Evolutionary conservation across 345 rosid species (phyloP).

Genomic region (Lepidium sativum): DNA sequence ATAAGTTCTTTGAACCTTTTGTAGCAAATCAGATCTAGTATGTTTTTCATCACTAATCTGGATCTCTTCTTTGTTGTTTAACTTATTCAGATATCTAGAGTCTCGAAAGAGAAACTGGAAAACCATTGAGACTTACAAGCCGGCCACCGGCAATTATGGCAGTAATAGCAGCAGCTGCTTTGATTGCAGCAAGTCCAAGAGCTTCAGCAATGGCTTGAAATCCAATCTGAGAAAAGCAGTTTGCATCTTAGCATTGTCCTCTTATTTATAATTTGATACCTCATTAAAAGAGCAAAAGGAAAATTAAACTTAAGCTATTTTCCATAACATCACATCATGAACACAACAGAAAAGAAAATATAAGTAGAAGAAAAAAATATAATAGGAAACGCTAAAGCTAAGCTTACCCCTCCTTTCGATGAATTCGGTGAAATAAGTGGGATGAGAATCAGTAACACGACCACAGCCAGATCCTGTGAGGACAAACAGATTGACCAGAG

Average conservation of each 20-base stretch:
- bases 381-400: neutral
- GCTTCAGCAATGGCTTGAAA: slow-evolving; percentile 98
- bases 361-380: neutral
- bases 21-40: slow-evolving; percentile 4
- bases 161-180: slow-evolving; percentile 88
- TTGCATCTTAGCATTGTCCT: slow-evolving; percentile 8
- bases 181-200: slow-evolving; percentile 95
- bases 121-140: slow-evolving; percentile 47
- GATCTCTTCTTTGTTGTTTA: neutral
- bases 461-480: slow-evolving; percentile 95
- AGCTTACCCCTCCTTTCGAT: slow-evolving; percentile 97
- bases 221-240: slow-evolving; percentile 63
- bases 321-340: neutral
- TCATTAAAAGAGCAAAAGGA: neutral
- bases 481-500: slow-evolving; percentile 17
- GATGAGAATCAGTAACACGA: slow-evolving; percentile 90
- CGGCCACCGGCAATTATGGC: slow-evolving; percentile 99
- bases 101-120: neutral
- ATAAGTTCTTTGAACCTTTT: neutral
- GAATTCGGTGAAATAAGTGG: slow-evolving; percentile 98
- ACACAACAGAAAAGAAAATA: neutral
- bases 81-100: slow-evolving; percentile 1
- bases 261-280: neutral
- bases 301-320: neutral
- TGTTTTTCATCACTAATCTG: neutral